A percentile compares a stretch with the other conserved stretches of the same genome.
These are phyloP conservation scores for Nicotiana sylvestris DNA, from an alignment of 257 asterid genomes.

Conservation along the genomic window DNA sequence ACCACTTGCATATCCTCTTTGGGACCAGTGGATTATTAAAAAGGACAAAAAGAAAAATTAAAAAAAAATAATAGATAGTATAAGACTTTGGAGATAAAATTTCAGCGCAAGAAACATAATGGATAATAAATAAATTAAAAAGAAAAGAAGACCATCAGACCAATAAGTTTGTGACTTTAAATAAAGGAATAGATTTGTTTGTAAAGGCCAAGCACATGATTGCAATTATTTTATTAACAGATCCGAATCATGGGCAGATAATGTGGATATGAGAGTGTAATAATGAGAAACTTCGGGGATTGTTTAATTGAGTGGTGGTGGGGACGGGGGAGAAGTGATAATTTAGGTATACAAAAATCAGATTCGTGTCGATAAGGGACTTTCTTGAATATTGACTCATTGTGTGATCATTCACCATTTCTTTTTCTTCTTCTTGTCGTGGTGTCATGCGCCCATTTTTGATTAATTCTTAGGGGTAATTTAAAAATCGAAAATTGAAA, in stretches of 20 bases:
- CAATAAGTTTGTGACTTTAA: neutral
- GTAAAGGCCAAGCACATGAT: neutral
- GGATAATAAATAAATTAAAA: neutral
- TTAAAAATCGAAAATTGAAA: no score
- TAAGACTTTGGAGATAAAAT: neutral
- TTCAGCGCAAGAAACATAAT: neutral
- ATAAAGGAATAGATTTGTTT: neutral
- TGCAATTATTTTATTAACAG: neutral
- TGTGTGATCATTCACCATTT: no score
- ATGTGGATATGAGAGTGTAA: neutral
- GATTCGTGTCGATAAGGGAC: neutral
- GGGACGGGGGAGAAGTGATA: neutral
- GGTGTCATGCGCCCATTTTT: no score
- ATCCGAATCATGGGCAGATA: neutral
- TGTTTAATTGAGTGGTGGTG: neutral
- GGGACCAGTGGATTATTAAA: no score
- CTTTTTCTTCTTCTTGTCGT: no score
- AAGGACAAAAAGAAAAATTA: no score
- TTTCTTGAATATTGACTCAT: neutral
- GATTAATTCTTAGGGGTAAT: no score
- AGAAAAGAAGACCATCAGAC: neutral
- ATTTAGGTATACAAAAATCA: neutral
- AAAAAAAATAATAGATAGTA: no score
- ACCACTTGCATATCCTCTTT: no score
- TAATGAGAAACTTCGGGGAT: neutral